Percentiles rank a stretch among this genome's conserved stretches.
phyloP scores from a whole-genome alignment of 129 eudicot genomes.

The Apium graveolens region DNA sequence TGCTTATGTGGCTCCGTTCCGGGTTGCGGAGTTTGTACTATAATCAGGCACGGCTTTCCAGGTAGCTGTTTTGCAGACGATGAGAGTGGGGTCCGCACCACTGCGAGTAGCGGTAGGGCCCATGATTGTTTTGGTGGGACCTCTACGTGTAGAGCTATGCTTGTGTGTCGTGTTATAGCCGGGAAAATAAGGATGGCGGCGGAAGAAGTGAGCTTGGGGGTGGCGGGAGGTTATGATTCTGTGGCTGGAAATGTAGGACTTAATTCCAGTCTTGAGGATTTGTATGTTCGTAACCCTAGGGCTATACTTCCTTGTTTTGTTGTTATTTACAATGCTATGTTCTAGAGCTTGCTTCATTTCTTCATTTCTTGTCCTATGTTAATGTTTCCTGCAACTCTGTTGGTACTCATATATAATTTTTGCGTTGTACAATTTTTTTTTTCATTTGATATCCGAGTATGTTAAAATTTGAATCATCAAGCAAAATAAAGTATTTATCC shows the following conservation, averaged over 20 bases:
- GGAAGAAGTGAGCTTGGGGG: slow-evolving; percentile 41
- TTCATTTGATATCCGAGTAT: too few relatives aligned
- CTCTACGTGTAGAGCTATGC: slow-evolving; percentile 62
- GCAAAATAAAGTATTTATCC: too few relatives aligned
- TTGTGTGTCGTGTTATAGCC: slow-evolving; percentile 84
- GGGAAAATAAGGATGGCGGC: slow-evolving; percentile 49
- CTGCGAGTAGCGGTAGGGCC: slow-evolving; percentile 81
- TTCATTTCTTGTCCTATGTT: too few relatives aligned
- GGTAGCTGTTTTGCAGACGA: slow-evolving; percentile 25
- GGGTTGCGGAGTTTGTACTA: slow-evolving; percentile 81
- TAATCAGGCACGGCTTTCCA: slow-evolving; percentile 79
- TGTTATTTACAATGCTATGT: slow-evolving; percentile 44
- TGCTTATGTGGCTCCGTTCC: slow-evolving; percentile 63
- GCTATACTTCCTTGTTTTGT: slow-evolving; percentile 94
- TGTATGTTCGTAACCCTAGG: slow-evolving; percentile 60
- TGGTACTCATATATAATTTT: too few relatives aligned
- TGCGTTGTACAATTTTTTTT: too few relatives aligned
- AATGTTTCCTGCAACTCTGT: too few relatives aligned
- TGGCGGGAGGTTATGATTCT: slow-evolving; percentile 40
- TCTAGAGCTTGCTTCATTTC: not conserved
- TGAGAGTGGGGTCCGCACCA: slow-evolving; percentile 56
- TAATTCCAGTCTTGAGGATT: slow-evolving; percentile 71
- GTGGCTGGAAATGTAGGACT: slow-evolving; percentile 52
- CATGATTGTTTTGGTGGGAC: slow-evolving; percentile 45
- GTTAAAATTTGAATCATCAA: too few relatives aligned